phyloP scores from a whole-genome alignment of 139 green algal species.

The Tetraselmis striata region DNA sequence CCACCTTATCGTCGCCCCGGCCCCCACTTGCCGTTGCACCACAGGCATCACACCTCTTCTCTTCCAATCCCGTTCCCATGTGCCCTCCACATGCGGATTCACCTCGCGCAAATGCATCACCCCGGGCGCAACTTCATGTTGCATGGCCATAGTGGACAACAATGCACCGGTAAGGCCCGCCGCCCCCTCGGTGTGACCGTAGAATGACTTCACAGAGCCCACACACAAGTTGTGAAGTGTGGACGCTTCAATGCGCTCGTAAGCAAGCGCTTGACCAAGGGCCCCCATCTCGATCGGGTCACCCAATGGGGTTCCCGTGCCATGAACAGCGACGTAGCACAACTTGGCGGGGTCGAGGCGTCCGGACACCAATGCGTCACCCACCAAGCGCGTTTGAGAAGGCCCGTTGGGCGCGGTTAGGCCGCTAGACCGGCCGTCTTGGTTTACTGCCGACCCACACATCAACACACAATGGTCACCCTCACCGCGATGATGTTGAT shows the following conservation, averaged over 20 bases:
- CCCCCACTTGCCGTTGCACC: not conserved
- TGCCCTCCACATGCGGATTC: constrained; percentile 31
- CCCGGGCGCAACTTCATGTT: not conserved
- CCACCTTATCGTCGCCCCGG: not conserved
- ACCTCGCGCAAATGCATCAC: constrained; percentile 29
- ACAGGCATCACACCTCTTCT: not conserved
- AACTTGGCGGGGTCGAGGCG: constrained; percentile 11
- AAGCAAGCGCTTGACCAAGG: constrained; percentile 48
- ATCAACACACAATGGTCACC: no score
- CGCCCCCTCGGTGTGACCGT: constrained; percentile 66
- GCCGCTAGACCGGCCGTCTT: constrained; percentile 26
- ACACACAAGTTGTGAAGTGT: constrained; percentile 10
- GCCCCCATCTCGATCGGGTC: constrained; percentile 61
- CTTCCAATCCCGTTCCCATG: not conserved
- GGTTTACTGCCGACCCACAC: constrained; percentile 25
- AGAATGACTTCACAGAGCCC: constrained; percentile 57
- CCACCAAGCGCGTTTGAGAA: constrained; percentile 6
- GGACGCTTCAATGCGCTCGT: not conserved
- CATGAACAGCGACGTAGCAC: constrained; percentile 22
- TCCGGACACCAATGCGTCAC: not conserved
- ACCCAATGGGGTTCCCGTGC: constrained; percentile 49
- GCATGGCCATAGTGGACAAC: constrained; percentile 22
- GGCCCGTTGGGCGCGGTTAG: constrained; percentile 30
- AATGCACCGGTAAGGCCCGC: constrained; percentile 70
- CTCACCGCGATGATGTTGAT: no score